A percentile compares a stretch with the other conserved stretches of the same genome.
phyloP scores from a whole-genome alignment of 768 basidiomycete genomes.

The Cantharellus cinnabarinus region DNA sequence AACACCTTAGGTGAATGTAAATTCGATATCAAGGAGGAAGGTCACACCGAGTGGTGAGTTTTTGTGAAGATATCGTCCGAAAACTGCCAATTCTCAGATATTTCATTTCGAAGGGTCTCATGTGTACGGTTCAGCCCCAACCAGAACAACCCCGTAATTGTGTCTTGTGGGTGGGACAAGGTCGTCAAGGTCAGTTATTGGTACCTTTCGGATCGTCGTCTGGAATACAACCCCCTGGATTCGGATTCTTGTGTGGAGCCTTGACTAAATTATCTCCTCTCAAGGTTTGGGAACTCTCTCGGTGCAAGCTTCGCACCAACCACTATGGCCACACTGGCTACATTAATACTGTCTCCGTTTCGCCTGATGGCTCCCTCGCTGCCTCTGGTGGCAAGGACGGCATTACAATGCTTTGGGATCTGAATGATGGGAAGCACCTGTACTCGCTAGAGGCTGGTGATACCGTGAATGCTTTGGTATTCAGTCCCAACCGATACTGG shows the following conservation, averaged over 20 bases:
- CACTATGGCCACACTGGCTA: slow-evolving; percentile 99
- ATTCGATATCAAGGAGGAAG: slow-evolving; percentile 97
- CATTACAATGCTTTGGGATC: slow-evolving; percentile 99
- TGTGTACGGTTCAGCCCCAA: slow-evolving; percentile 99
- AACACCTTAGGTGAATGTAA: slow-evolving; percentile 99
- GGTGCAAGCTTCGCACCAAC: slow-evolving; percentile 99
- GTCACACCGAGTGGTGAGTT: slow-evolving; percentile 81
- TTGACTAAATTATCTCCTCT: background rate
- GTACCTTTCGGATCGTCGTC: too few relatives aligned
- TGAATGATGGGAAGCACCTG: slow-evolving; percentile 99
- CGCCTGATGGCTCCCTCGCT: slow-evolving; percentile 95
- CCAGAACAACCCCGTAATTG: slow-evolving; percentile 91
- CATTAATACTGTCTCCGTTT: slow-evolving; percentile 96
- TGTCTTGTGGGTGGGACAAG: slow-evolving; percentile 99
- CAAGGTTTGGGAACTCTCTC: slow-evolving; percentile 98
- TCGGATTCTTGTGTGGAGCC: background rate
- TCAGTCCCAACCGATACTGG: slow-evolving; percentile 99
- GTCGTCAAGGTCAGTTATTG: slow-evolving; percentile 75
- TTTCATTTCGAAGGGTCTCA: slow-evolving; percentile 50
- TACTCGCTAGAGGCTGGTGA: slow-evolving; percentile 99
- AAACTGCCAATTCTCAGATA: background rate
- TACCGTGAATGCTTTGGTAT: slow-evolving; percentile 96
- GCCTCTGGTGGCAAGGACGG: slow-evolving; percentile 99
- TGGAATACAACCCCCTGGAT: background rate
- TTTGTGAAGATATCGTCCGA: slow-evolving; percentile 1